phyloP scores from a whole-genome alignment of 352 stramenopile species.

The Phytophthora syringae region DNA sequence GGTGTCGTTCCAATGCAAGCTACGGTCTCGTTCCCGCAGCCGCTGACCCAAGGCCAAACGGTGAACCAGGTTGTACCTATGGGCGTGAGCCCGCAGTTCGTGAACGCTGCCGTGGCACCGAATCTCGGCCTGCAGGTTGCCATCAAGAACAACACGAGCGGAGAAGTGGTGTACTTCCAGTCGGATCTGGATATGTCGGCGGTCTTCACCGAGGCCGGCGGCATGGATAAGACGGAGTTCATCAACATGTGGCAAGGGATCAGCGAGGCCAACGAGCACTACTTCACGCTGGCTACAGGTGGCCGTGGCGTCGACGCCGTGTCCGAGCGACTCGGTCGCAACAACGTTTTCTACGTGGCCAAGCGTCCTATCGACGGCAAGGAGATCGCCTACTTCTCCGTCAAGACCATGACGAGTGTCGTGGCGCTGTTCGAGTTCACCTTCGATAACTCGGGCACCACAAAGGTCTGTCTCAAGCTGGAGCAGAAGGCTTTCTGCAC shows the following conservation, averaged over 20 bases:
- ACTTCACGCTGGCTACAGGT: conserved; percentile 86
- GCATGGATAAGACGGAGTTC: conserved; percentile 93
- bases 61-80: conserved; percentile 77
- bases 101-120: conserved; percentile 75
- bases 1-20: conserved; percentile 94
- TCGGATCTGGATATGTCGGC: conserved; percentile 91
- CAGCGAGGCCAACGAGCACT: conserved; percentile 95
- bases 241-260: conserved; percentile 97
- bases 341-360: conserved; percentile 96
- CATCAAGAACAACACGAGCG: conserved; percentile 97
- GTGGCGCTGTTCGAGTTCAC: conserved; percentile 95
- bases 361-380: conserved; percentile 94
- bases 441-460: conserved; percentile 92
- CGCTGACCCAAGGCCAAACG: conserved; percentile 73
- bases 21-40: conserved; percentile 84
- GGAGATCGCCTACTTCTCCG: conserved; percentile 96
- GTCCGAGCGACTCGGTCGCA: conserved; percentile 83
- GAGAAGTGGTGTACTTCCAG: conserved; percentile 96
- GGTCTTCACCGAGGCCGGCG: conserved; percentile 89
- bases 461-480: conserved; percentile 96
- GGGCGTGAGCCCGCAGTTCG: conserved; percentile 80
- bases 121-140: conserved; percentile 94
- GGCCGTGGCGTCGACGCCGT: conserved; percentile 84
- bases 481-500: conserved; percentile 91
- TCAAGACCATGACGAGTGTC: conserved; percentile 93